Conservation (phyloP, 371 early-diverging fungal species). For the Smittium culicis region DNA sequence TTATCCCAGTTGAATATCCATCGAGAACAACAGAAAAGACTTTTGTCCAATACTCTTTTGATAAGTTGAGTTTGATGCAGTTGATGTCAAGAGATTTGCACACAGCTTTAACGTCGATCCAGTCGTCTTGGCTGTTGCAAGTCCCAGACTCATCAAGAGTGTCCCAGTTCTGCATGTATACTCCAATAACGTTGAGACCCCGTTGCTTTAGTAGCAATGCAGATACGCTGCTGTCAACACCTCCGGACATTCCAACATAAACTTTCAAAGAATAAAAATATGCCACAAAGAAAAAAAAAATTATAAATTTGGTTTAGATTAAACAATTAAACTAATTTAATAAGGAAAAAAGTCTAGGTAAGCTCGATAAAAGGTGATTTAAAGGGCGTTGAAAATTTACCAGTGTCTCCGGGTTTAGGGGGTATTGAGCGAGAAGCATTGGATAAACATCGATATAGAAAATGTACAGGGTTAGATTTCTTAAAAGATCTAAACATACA, state of each 20-base stretch:
- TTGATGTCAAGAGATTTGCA: conserved; percentile 51
- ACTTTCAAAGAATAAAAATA: too few species aligned
- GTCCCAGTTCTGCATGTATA: conserved; percentile 95
- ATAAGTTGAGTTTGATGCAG: conserved; percentile 52
- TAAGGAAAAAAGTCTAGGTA: too few species aligned
- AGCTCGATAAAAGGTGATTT: too few species aligned
- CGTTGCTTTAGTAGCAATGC: conserved; percentile 51
- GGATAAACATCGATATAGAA: too few species aligned
- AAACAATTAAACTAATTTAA: too few species aligned
- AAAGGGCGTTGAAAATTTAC: too few species aligned
- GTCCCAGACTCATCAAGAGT: conserved; percentile 60
- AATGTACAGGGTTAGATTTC: too few species aligned
- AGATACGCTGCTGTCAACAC: conserved; percentile 82
- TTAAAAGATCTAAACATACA: too few species aligned
- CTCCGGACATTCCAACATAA: conserved; percentile 73
- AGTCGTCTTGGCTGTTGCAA: conserved; percentile 66
- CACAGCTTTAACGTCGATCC: conserved; percentile 63
- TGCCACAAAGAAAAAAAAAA: too few species aligned
- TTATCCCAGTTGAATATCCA: conserved; percentile 53
- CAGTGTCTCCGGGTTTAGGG: too few species aligned
- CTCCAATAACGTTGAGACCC: conserved; percentile 49
- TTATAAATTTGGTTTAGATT: too few species aligned
- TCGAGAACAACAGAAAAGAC: conserved; percentile 68
- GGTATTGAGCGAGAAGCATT: too few species aligned
- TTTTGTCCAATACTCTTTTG: conserved; percentile 78